Evolutionary conservation across 2,329 filamentous ascomycete genomes (phyloP), one percentile per base, ranked within the genome.

Genomic region (Colletotrichum cuscutae): DNA sequence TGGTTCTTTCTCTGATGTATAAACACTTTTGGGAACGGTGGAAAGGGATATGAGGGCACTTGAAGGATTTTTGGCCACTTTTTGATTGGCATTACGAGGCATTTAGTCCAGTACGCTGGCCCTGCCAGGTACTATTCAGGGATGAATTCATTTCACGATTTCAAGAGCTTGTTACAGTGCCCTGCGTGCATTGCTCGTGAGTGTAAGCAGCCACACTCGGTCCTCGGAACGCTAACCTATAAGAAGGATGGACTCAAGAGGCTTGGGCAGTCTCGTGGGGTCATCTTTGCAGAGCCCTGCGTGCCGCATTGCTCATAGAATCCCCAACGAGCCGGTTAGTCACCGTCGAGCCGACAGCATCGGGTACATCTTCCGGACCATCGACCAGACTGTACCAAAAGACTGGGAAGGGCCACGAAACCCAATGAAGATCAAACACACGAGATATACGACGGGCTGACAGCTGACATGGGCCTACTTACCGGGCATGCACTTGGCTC

Each of bases 61-160:
- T 54, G 59, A 13, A 35, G 61, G 32, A 22, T 42, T 64, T 65
- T 56, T 32, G 13, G 30, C 30, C 26, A 24, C 32, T 15, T 19
- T 19, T 54, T 28, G 13, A 26, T 64, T 58, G 49, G 49, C 57
- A 62, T 37, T 67, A 68, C 35, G 68, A 62, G 46, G 46, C 46
- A 68, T 71, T 68, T 71, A 61, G 63, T 62, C 22, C 5, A 35
- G 57, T 52, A 61, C n/a, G 13, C 54, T 26, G 63, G 26, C 54
- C n/a, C 22, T 11, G 28, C 19, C 54, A 46, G 32, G 42, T 56
- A 66, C 54, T 24, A 28, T 57, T 37, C 46, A 24, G 58, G 57
- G 19, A 67, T 57, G 13, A 22, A 49, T 56, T 28, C 49, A 57
- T 15, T 30, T 56, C 62, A 57, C 52, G 32, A 42, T 46, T 42